Base-by-base conservation (phyloP, 345 rosid genomes). In the Nasturtium officinale region DNA sequence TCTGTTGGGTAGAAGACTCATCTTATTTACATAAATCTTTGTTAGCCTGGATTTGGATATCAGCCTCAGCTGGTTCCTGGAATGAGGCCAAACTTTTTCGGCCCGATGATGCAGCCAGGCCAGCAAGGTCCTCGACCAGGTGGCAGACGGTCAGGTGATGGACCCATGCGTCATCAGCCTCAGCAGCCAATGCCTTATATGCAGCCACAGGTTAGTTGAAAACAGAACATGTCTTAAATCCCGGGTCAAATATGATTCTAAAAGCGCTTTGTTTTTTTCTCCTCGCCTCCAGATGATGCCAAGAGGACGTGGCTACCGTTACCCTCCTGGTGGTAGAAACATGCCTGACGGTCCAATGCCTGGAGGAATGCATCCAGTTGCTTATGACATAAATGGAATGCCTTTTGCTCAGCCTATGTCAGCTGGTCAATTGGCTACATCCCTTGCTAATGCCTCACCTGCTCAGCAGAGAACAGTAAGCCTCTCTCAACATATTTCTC, bases 31-130 rank as follows among this genome's bases (percentile, higher is more conserved):
- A 18, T 46, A 5, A 20, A 61, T 26, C 45, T 77, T 46, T 80
- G 65, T 55, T 81, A 91, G 99, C 90, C 99, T 75, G 97, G 97
- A 67, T 95, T 87, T 75, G 99, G 97, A 64, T 91, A 95, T 85
- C 99, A 91, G 75, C 96, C 87, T 74, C 97, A 91, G 79, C 87
- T 91, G 43, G 88, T 94, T 76, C 96, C 96, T 63, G 98, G 97
- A 20, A 88, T 94, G 96, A 85, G 95, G 73, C 82, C 82, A 51
- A 61, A 42, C 65, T 74, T 38, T 57, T 79, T 64, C 7, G 83
- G 90, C 42, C 97, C 97, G 0, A 89, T 91, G 96, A 96, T 87
- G 76, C 98, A 84, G 81, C 96, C 83, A 62, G 96, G 96, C 12
- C 99, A 89, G 75, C 98, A 89, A 78, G 88, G 91, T 6, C 97